Percentiles rank a stretch among this genome's conserved stretches.
These are phyloP conservation scores for Nelumbo lutea DNA, from an alignment of 164 flowering plant species.

Conservation along the genomic window DNA sequence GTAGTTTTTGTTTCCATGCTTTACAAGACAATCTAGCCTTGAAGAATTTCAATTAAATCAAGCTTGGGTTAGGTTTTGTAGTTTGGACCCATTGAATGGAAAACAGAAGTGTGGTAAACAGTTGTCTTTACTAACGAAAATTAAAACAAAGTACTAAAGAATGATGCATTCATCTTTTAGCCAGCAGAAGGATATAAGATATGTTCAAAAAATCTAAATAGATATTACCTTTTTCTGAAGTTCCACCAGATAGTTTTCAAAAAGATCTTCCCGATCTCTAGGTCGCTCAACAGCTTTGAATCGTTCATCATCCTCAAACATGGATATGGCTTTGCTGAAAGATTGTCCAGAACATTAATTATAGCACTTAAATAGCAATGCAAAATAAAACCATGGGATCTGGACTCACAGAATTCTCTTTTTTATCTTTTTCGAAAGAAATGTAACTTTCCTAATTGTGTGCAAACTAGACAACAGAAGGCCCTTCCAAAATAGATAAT, in stretches of 20 bases:
- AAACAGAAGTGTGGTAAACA: too few species aligned
- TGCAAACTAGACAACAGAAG: too few species aligned
- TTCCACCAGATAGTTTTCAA: conserved; percentile 67
- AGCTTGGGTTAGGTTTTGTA: too few species aligned
- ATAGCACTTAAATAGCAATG: neutral
- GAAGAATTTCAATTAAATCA: too few species aligned
- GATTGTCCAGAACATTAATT: conserved; percentile 3
- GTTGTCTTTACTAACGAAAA: too few species aligned
- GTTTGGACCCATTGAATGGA: too few species aligned
- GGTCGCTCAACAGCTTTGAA: conserved; percentile 82
- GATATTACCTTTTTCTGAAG: conserved; percentile 72
- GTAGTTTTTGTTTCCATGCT: too few species aligned
- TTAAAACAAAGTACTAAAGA: too few species aligned
- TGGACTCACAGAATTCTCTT: neutral
- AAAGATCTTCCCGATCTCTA: conserved; percentile 92
- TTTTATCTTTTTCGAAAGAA: too few species aligned
- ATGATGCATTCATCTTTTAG: neutral
- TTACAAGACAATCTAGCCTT: too few species aligned
- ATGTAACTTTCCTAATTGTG: too few species aligned
- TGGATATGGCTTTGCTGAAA: conserved; percentile 66
- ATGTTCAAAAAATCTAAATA: neutral
- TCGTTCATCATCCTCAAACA: conserved; percentile 94
- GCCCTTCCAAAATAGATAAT: too few species aligned
- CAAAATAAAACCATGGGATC: neutral
- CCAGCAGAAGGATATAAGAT: neutral